These are phyloP conservation scores for Zarea fungicola DNA, from an alignment of 2,329 filamentous ascomycete species.

Conservation along the genomic window DNA sequence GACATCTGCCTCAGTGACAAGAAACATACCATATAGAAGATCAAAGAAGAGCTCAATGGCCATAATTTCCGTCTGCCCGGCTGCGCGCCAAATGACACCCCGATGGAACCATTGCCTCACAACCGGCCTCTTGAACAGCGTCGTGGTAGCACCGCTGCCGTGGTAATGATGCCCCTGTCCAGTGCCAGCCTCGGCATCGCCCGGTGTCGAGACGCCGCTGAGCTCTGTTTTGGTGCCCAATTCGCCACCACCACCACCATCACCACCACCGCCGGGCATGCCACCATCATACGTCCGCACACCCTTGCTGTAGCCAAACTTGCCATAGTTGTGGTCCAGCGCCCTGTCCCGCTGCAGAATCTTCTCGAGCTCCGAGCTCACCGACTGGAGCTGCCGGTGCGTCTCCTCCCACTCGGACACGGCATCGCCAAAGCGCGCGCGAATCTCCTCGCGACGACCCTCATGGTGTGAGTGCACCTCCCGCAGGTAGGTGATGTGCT, in stretches of 20 bases:
- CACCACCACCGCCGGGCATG: constrained; percentile 11
- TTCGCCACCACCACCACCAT: constrained; percentile 14
- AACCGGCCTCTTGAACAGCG: constrained; percentile 54
- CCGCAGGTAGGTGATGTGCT: constrained; percentile 42
- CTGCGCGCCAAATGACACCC: constrained; percentile 57
- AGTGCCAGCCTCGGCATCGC: constrained; percentile 16
- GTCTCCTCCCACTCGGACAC: constrained; percentile 54
- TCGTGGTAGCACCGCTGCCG: constrained; percentile 38
- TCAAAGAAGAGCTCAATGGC: constrained; percentile 62
- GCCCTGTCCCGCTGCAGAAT: constrained; percentile 49
- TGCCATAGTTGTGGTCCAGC: constrained; percentile 56
- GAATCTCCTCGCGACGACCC: constrained; percentile 39
- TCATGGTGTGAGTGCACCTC: constrained; percentile 50
- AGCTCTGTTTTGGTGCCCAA: constrained; percentile 8
- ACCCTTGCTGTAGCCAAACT: constrained; percentile 57
- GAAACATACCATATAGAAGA: constrained; percentile 44
- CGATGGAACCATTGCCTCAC: constrained; percentile 63
- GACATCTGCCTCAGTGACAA: too few relatives aligned
- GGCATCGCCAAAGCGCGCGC: constrained; percentile 42
- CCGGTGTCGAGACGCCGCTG: constrained; percentile 18
- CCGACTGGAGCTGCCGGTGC: constrained; percentile 44
- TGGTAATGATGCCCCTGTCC: constrained; percentile 31
- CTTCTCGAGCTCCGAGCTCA: constrained; percentile 49
- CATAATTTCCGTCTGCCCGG: constrained; percentile 54
- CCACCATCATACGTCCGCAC: constrained; percentile 41